These are phyloP conservation scores for Isoetes taiwanensis DNA, from an alignment of 75 land plant genomes.

Conservation along the genomic window DNA sequence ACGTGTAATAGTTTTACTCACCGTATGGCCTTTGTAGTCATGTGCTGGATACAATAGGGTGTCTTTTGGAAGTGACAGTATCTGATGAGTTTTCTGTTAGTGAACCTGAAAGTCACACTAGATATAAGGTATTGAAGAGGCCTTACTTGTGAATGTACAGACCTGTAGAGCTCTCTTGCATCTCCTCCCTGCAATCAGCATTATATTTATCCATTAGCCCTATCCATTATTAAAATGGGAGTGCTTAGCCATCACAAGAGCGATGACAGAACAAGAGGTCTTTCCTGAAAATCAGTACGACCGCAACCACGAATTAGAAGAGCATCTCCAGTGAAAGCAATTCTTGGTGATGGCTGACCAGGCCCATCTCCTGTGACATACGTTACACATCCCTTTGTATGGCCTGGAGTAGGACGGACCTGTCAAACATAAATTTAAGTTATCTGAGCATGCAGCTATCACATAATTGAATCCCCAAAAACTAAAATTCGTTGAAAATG, in stretches of 20 bases:
- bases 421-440: slow-evolving; percentile 15
- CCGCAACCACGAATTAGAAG: slow-evolving; percentile 93
- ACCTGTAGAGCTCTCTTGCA: slow-evolving; percentile 68
- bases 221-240: too few relatives aligned
- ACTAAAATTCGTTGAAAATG: too few relatives aligned
- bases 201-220: too few relatives aligned
- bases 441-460: not conserved
- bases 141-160: slow-evolving; percentile 84
- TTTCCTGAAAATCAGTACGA: slow-evolving; percentile 95
- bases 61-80: slow-evolving; percentile 73
- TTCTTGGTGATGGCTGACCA: slow-evolving; percentile 70
- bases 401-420: slow-evolving; percentile 96
- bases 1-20: too few relatives aligned
- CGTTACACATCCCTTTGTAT: slow-evolving; percentile 89
- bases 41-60: slow-evolving; percentile 85
- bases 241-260: too few relatives aligned
- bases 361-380: slow-evolving; percentile 91
- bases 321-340: slow-evolving; percentile 99
- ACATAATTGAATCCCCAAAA: too few relatives aligned
- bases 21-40: slow-evolving; percentile 88
- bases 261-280: not conserved
- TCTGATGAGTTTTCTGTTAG: too few relatives aligned
- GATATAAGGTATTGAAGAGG: too few relatives aligned
- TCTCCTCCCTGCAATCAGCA: slow-evolving; percentile 77
- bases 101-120: too few relatives aligned